Percentiles rank a stretch among this genome's conserved stretches.
These are phyloP conservation scores for Microdochium trichocladiopsis DNA, from an alignment of 2,329 filamentous ascomycete species.

Conservation along the genomic window DNA sequence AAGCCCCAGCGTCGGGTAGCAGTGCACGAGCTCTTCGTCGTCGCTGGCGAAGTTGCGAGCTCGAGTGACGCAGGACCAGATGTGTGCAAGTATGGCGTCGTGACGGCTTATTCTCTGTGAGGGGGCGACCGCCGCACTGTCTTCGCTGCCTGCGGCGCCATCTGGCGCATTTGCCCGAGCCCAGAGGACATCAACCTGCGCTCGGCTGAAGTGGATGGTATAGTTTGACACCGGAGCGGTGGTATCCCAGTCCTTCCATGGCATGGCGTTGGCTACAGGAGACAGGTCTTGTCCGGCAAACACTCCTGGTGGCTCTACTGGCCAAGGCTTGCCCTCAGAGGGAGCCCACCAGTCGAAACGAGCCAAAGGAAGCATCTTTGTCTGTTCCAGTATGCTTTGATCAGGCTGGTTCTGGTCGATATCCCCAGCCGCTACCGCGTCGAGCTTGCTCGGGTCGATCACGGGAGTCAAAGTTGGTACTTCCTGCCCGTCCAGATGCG, in stretches of 20 bases:
- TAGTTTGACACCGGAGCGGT: constrained; percentile 11
- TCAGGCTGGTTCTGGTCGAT: not conserved
- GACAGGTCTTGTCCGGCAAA: not conserved
- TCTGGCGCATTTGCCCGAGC: not conserved
- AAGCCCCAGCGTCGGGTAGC: constrained; percentile 12
- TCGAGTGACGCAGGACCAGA: constrained; percentile 16
- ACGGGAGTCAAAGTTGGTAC: not conserved
- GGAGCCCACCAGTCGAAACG: not conserved
- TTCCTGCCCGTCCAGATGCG: not conserved
- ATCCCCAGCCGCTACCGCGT: constrained; percentile 1
- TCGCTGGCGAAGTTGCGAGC: constrained; percentile 6
- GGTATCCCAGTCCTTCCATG: constrained; percentile 16
- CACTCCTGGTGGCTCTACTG: not conserved
- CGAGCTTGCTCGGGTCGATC: constrained; percentile 9
- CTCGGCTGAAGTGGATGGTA: constrained; percentile 9
- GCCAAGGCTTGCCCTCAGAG: not conserved
- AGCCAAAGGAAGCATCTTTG: not conserved
- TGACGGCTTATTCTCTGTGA: constrained; percentile 10
- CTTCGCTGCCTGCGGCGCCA: not conserved
- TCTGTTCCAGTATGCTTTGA: not conserved
- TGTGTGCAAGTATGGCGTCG: constrained; percentile 14
- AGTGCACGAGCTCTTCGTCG: constrained; percentile 8
- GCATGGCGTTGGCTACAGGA: constrained; percentile 6
- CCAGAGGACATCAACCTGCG: constrained; percentile 8
- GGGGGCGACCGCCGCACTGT: not conserved